A percentile compares a stretch with the other conserved stretches of the same genome.
These are phyloP conservation scores for Hansenula lynferdii DNA, from an alignment of 1,139 yeast genomes.

Conservation along the genomic window DNA sequence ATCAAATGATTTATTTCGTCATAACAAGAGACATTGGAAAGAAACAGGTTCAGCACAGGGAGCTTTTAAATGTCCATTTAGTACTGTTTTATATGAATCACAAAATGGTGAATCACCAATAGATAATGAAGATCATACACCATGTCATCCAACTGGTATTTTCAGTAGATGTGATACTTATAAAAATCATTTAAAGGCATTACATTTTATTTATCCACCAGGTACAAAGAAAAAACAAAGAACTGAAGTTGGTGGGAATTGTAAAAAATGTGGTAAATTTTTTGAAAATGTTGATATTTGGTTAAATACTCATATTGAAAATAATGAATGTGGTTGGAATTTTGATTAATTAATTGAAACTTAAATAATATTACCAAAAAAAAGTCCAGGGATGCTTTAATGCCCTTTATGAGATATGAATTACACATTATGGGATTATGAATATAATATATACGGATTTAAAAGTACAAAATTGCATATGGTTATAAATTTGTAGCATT, in stretches of 20 bases:
- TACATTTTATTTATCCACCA: slow-evolving; percentile 84
- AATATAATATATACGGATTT: no score
- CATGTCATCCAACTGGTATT: slow-evolving; percentile 77
- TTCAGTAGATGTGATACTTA: slow-evolving; percentile 88
- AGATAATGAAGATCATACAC: slow-evolving; percentile 5
- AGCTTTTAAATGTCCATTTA: slow-evolving; percentile 44
- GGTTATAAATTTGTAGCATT: no score
- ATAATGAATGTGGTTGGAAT: slow-evolving; percentile 37
- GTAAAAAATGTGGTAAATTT: slow-evolving; percentile 66
- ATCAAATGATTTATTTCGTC: slow-evolving; percentile 81
- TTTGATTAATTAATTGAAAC: background rate
- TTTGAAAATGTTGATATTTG: slow-evolving; percentile 75
- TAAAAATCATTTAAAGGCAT: slow-evolving; percentile 84
- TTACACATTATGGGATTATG: no score
- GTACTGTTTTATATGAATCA: slow-evolving; percentile 8
- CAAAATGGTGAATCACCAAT: slow-evolving; percentile 10
- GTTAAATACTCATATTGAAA: slow-evolving; percentile 70
- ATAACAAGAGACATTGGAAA: slow-evolving; percentile 78
- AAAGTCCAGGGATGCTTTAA: no score
- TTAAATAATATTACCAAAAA: no score
- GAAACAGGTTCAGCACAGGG: slow-evolving; percentile 33
- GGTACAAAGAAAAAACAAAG: slow-evolving; percentile 84
- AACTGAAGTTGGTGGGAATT: slow-evolving; percentile 59
- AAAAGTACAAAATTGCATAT: no score
- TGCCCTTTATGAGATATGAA: no score